Base-by-base conservation (phyloP, 208 protist species). In the Naegleria lovaniensis region DNA sequence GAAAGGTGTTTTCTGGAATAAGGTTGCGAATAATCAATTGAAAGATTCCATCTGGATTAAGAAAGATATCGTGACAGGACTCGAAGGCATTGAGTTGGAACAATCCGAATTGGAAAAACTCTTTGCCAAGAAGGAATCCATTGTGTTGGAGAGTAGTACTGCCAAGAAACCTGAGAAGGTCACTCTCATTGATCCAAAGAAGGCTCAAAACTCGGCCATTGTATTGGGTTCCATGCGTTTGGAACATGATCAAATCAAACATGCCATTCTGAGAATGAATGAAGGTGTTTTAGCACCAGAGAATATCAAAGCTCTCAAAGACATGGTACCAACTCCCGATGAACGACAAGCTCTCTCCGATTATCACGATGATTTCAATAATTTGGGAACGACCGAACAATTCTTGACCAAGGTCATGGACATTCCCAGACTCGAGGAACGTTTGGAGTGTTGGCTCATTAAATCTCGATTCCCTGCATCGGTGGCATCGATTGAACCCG, bases 161-260 rank as follows among this genome's bases (percentile, higher is more conserved):
- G 7, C 36, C 6, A 88, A 88, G 41, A 89, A 89, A n/a, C 29
- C 19, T n/a, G 51, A 76, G 6, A 76, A 89, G 33, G 36, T 89
- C 5, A 89, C 51, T n/a, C 16, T 89, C 33, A 76, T 89, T 39
- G 86, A 89, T 89, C 86, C 86, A 39, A 89, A 89, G 33, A 89
- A 89, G 36, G 43, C 86, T n/a, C 43, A 89, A 59, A 89, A 89
- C 38, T 5, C 33, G 0, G 86, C 86, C 33, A 89, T 89, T n/a
- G 38, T 41, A 6, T 36, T 89, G 6, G 43, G 51, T 5, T 40
- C 43, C 0, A 76, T 89, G 43, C 33, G 51, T 39, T 48, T 91
- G 33, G 16, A 39, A 7, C n/a, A 76, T 13, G 6, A 75, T 39
- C 55, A 40, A 39, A 91, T 91, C 16, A 67, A 29, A 29, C 39